Evolutionary conservation across 2,329 filamentous ascomycete genomes (phyloP).

Genomic region (Diaporthe capsici): DNA sequence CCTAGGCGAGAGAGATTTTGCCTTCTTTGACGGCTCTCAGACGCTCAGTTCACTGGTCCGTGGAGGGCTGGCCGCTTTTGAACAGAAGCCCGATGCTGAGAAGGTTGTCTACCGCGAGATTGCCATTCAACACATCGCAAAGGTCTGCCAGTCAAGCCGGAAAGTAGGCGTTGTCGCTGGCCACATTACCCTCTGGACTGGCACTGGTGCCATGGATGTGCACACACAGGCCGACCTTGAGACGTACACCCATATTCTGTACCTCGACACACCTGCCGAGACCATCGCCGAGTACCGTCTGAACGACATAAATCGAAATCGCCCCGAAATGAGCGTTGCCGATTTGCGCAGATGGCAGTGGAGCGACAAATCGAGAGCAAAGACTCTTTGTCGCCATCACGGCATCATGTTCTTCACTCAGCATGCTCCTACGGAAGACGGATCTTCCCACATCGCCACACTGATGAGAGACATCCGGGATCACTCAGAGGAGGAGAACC

Average conservation of each 20-base stretch:
- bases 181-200: conserved; percentile 68
- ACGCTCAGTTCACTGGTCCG: conserved; percentile 58
- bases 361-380: conserved; percentile 59
- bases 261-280: conserved; percentile 60
- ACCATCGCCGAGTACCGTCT: conserved; percentile 54
- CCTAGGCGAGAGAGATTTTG: conserved; percentile 54
- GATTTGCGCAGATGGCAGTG: conserved; percentile 64
- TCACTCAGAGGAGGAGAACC: conserved; percentile 57
- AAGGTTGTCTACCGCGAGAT: conserved; percentile 56
- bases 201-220: conserved; percentile 50
- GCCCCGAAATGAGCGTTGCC: conserved; percentile 49
- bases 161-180: conserved; percentile 65
- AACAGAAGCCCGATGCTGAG: conserved; percentile 51
- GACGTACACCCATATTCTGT: conserved; percentile 71
- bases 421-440: neutral
- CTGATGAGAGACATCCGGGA: conserved; percentile 55
- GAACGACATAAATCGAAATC: conserved; percentile 54
- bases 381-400: conserved; percentile 58
- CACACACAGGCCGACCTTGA: conserved; percentile 61
- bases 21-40: conserved; percentile 67
- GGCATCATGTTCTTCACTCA: conserved; percentile 61
- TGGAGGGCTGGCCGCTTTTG: conserved; percentile 65
- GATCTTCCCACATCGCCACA: conserved; percentile 40
- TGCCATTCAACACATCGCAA: conserved; percentile 61
- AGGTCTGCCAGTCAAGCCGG: conserved; percentile 52